Evolutionary conservation across 148 eudicot genomes (phyloP), one percentile per base, ranked within the genome.

Genomic region (Vaccinium vitisidaea): DNA sequence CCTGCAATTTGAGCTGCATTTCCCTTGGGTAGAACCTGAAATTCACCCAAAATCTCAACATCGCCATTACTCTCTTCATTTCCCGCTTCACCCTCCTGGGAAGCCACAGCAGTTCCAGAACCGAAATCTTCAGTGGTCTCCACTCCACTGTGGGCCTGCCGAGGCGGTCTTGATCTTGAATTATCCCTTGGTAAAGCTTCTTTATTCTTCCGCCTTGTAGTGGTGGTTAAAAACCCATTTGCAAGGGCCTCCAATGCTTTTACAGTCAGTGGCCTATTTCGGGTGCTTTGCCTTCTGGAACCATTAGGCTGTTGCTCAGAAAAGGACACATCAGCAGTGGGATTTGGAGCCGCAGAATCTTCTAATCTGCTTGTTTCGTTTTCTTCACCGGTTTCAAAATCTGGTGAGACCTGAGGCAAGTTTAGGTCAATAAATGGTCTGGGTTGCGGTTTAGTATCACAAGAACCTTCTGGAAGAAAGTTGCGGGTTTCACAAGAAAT

Each of bases 241-340:
- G 88, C 93, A 14, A 91, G 56, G 82, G 91, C 90, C 82, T 91
- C 91, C 49, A 91, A 86, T 50, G 86, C 89, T 81, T 67, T 84
- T 23, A 85, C 52, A 0, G 93, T 89, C 48, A 85, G 91, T 8
- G 88, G 89, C 75, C 90, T 83, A 77, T 80, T 83, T 82, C 93
- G 85, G 18, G 88, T 89, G 84, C 93, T 84, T 21, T 87, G 93
- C 86, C 93, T 88, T 59, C 85, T 80, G 14, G 83, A 52, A 36
- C 32, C 46, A 48, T 65, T 61, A 49, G 82, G 65, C 59, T 86
- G 84, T 54, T 85, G 83, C 82, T 86, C 83, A 0, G 82, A 55
- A 78, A 16, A 71, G 77, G 30, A 12, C 23, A 18, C 78, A 5
- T 12, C 80, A 36, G 59, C 61, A 46, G 81, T 30, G 58, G 83